Evolutionary conservation across 768 basidiomycete species (phyloP), one percentile per base, ranked within the genome.

Genomic region (Suillus cothurnatus): DNA sequence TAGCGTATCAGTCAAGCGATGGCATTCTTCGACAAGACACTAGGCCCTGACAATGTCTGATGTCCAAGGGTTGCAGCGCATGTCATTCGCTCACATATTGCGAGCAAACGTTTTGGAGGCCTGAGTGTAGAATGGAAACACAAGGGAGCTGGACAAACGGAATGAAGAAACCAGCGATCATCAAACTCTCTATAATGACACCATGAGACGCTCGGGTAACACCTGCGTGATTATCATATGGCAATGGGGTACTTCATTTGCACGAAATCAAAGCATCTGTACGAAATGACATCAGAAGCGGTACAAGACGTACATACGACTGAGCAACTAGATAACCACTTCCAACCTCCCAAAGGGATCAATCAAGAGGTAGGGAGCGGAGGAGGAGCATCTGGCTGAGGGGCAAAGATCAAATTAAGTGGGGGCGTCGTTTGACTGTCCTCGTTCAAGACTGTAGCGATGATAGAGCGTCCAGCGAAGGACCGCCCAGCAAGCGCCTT

Each of bases 401-500:
- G 90, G 17, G 92, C 92, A 77, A 94, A 94, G 70, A 94, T 93
- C 59, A 93, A 76, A 73, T 87, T 86, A 36, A 94, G 83, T 45
- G 93, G 92, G 23, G 92, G 93, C 6, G 93, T 91, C 28, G 91
- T 92, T 78, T 91, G 88, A 73, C 92, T 93, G 70, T 94, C 91
- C 70, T 94, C 92, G 71, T 85, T 87, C 34, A 95, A 81, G 65
- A 94, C 77, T 26, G 93, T 95, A 17, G 93, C 92, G 69, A 95
- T 91, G 70, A 95, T 95, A 58, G 91, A 92, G 67, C 93, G 81
- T 2, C 93, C 93, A 57, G 90, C 92, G 66, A 95, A 95, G 45
- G 91, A 91, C 52, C 93, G 84, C 41, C 97, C 97, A 36, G 97
- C 97, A 65, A 99, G 84, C 47, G 89, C 86, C 75, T 92, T 91